Evolutionary conservation across 495 filamentous ascomycete species (phyloP), one percentile per base, ranked within the genome.

Genomic region (Penicillium psychrofluorescens): DNA sequence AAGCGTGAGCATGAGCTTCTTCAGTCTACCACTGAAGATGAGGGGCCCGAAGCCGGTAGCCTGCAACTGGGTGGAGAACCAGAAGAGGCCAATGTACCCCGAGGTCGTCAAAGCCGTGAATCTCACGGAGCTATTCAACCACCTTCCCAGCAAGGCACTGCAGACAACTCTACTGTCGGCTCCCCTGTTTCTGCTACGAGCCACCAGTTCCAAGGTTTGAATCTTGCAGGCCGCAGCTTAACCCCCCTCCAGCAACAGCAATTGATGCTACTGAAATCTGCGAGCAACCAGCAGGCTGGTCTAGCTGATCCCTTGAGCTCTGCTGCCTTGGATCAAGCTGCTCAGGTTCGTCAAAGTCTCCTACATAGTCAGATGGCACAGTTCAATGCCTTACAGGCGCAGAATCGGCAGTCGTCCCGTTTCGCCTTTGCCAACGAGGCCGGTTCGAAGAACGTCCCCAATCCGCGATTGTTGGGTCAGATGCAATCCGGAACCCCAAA

Each of bases 41-140:
- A 77, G 61, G 62, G 63, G 46, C 79, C 80, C 3, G 88, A 88
- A 55, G 87, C 84, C 58, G 87, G 89, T 9, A 96, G 90, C 56
- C 72, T 94, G 30, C 88, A 91, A 42, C 74, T 96, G 12, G 90
- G 90, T 41, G 90, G 90, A 8, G 90, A 95, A 53, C 90, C 90
- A 0, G 90, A 96, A 53, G 88, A 88, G 51, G 52, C 56, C 8
- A 68, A 72, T 35, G 63, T 63, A 8, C 55, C 65, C 0, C 74
- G 76, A 45, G 76, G 75, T 34, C 75, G 79, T 36, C 65, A 52
- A 27, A 66, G 56, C 29, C 62, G 67, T 31, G 69, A 78, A 45
- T 68, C 66, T 16, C 73, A 80, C 47, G 73, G 74, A 37, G 77
- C 76, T 34, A 78, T 87, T 16, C 86, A 87, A 53, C 83, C 84